Evolutionary conservation across 2,329 filamentous ascomycete genomes (phyloP).

Genomic region (Colletotrichum tabaci): DNA sequence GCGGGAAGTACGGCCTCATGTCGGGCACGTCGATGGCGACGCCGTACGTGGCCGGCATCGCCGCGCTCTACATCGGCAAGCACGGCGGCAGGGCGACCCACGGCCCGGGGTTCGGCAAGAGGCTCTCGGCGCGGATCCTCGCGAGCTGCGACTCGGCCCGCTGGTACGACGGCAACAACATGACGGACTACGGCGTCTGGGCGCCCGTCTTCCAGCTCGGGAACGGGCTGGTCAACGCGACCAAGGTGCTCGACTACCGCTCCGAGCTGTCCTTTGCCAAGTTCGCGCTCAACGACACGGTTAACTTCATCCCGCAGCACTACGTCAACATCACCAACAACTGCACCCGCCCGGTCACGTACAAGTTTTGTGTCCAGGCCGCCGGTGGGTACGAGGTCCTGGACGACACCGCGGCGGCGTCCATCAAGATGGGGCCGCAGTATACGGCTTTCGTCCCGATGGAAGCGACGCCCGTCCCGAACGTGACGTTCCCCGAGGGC

Average conservation of each 20-base stretch:
- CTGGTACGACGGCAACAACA: conserved; percentile 48
- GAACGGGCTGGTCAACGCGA: conserved; percentile 63
- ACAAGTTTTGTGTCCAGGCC: conserved; percentile 57
- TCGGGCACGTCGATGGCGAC: conserved; percentile 71
- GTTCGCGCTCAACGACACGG: conserved; percentile 65
- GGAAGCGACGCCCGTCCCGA: neutral
- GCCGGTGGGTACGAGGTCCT: conserved; percentile 43
- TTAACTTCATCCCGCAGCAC: conserved; percentile 56
- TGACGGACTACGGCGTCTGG: conserved; percentile 41
- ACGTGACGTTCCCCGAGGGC: conserved; percentile 28
- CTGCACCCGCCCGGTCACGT: conserved; percentile 54
- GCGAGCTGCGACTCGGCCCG: conserved; percentile 53
- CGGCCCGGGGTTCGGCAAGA: conserved; percentile 49
- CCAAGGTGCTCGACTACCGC: conserved; percentile 59
- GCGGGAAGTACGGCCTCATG: conserved; percentile 60
- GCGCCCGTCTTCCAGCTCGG: conserved; percentile 60
- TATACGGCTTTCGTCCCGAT: neutral
- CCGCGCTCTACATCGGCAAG: conserved; percentile 60
- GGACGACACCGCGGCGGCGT: neutral
- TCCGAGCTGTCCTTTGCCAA: conserved; percentile 57
- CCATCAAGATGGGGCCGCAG: conserved; percentile 25
- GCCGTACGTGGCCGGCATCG: conserved; percentile 68
- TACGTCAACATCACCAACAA: conserved; percentile 60
- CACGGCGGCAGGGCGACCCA: conserved; percentile 58
- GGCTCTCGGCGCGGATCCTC: conserved; percentile 48